A percentile compares a stretch with the other conserved stretches of the same genome.
Conservation (phyloP, 1,139 yeast species). For the Protomyces macrosporus region DNA sequence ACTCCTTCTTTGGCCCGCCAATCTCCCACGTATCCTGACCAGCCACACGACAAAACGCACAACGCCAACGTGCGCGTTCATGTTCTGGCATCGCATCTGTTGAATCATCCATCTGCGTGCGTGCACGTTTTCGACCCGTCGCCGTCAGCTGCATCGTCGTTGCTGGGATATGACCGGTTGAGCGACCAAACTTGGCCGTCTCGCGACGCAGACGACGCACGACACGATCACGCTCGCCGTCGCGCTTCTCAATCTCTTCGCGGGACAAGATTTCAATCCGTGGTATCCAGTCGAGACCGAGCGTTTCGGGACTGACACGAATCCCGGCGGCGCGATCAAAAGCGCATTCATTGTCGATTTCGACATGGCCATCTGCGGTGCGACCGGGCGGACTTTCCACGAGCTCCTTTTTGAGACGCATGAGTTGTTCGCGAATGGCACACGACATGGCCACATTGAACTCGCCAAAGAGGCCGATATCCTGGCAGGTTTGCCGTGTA, state of each 20-base stretch:
- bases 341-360: constrained; percentile 55
- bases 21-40: constrained; percentile 29
- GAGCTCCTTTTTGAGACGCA: constrained; percentile 74
- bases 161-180: constrained; percentile 15
- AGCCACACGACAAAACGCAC: constrained; percentile 27
- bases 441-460: constrained; percentile 88
- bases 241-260: constrained; percentile 91
- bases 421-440: constrained; percentile 72
- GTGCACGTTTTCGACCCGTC: constrained; percentile 15
- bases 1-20: constrained; percentile 25
- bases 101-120: constrained; percentile 22
- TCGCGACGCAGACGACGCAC: constrained; percentile 89
- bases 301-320: constrained; percentile 53
- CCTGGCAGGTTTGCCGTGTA: constrained; percentile 75
- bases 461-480: constrained; percentile 77
- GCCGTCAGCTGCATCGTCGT: constrained; percentile 5
- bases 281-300: constrained; percentile 85
- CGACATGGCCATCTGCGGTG: constrained; percentile 48
- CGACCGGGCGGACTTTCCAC: constrained; percentile 59
- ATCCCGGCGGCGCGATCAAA: constrained; percentile 60
- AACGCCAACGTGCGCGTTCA: constrained; percentile 29
- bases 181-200: constrained; percentile 53
- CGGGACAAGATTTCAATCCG: constrained; percentile 77
- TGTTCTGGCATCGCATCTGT: constrained; percentile 16
- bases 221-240: constrained; percentile 89